A percentile compares a stretch with the other conserved stretches of the same genome.
These are phyloP conservation scores for Hepatocystis sp. DNA, from an alignment of 169 alveolate genomes.

Conservation along the genomic window DNA sequence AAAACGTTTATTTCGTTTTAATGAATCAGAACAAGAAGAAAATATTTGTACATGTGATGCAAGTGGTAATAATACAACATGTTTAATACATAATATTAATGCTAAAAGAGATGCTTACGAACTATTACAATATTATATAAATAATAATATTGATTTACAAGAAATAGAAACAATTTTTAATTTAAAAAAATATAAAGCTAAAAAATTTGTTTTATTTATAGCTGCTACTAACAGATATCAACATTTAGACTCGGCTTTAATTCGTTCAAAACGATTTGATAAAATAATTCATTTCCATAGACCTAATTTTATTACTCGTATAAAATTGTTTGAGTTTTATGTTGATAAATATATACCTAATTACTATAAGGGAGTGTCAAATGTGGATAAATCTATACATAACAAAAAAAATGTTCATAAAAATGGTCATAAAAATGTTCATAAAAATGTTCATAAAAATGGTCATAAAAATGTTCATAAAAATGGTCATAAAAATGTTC, in stretches of 20 bases:
- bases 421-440: no score
- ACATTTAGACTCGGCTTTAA: slow-evolving; percentile 39
- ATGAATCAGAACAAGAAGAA: background rate
- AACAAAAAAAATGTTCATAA: no score
- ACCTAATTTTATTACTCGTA: slow-evolving; percentile 47
- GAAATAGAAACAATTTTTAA: slow-evolving; percentile 56
- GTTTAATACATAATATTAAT: background rate
- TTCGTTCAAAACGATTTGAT: slow-evolving; percentile 59
- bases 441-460: no score
- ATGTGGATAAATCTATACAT: no score
- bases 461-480: no score
- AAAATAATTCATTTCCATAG: slow-evolving; percentile 33
- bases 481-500: no score
- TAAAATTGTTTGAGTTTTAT: slow-evolving; percentile 26
- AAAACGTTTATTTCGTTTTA: background rate
- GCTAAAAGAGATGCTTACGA: slow-evolving; percentile 39
- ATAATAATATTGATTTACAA: slow-evolving; percentile 21
- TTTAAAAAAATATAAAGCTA: slow-evolving; percentile 13
- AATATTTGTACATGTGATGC: background rate
- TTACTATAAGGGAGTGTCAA: no score
- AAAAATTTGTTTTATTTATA: slow-evolving; percentile 40
- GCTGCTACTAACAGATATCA: slow-evolving; percentile 68
- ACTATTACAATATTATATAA: slow-evolving; percentile 40
- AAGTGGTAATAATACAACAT: background rate
- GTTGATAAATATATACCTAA: slow-evolving; percentile 9